Evolutionary conservation across 129 eudicot genomes (phyloP), one percentile per base, ranked within the genome.

Genomic region (Calendula officinalis): DNA sequence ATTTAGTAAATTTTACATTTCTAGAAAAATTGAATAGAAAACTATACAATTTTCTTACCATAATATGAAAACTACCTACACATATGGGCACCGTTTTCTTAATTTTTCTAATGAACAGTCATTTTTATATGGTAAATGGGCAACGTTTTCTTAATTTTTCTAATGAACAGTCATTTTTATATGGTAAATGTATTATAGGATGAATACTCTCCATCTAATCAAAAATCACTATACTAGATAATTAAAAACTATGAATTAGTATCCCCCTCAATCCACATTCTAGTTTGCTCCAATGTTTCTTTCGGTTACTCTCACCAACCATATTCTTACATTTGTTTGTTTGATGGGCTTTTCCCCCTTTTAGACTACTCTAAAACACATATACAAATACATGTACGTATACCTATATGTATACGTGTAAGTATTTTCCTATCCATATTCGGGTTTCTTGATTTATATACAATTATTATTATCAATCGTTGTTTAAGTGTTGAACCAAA

Each of bases 251-350:
- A 48, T 48, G 11, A 51, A 51, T 22, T 51, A 3, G 17, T 6
- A 14, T 7, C 56, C 54, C 64, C 66, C 39, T 68, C 74, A 57
- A 56, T 68, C 66, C 65, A 56, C 65, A 44, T 68, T 68, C 57
- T 68, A 45, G 66, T 68, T 68, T 68, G 74, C 66, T 68, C 57
- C 56, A 44, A 68, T 17, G 66, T 68, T 68, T 34, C 66, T 68
- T 68, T 68, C 73, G 57, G 57, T 75, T 70, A 45, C 57, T 46
- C 64, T 55, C 78, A 76, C 83, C 83, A 77, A 81, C 83, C 68
- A 35, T 46, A 46, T 67, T 30, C 55, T 40, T 75, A 35, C 66
- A 46, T 15, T 53, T 61, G 47, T 37, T 68, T 42, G 49, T 37
- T 68, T 42, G 49, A 46, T 69, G 46, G 33, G 14, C 43, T 67